Evolutionary conservation across 2,329 filamentous ascomycete species (phyloP), one percentile per base, ranked within the genome.

Genomic region (Pyrenophora tritici-repentis): DNA sequence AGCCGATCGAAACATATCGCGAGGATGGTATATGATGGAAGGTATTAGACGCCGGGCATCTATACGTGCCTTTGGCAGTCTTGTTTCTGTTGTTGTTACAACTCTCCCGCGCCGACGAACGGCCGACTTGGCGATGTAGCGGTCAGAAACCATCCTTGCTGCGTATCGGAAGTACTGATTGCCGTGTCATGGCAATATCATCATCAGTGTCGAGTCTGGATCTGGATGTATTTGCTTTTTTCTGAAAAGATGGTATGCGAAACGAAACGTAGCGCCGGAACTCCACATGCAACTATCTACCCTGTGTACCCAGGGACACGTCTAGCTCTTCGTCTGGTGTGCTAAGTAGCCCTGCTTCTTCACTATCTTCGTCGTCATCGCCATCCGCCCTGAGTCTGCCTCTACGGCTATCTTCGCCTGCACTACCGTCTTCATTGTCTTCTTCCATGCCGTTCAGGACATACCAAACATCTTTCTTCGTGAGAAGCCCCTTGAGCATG

Each of bases 391-490:
- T 67, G 37, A 75, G 42, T 3, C 66, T 70, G 1, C 73, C 71
- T 35, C 63, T 52, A 8, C 59, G 48, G 13, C 55, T 50, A 13
- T 61, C 70, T 16, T 55, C 34, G 6, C 62, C 89, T 5, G 56
- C 58, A 8, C 59, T 61, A 13, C 57, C 66, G 16, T 66, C 71
- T 40, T 70, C 68, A 14, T 42, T 33, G 39, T 63, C 71, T 39
- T 71, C 69, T 10, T 71, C 69, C 55, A 67, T 63, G 7, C 67
- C 90, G 68, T 96, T 91, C 38, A 97, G 79, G 33, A 97, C 86
- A 72, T 90, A 92, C 90, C 92, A 97, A 29, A 96, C 87, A 75
- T 99, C 94, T 78, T 99, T 99, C 79, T 97, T 97, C 16, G 94
- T 99, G 61, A 97, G 77, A 40, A 99, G 74, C 0, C 94, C 94